phyloP scores from a whole-genome alignment of 352 stramenopile genomes.

The Globisporangium apiculatum region DNA sequence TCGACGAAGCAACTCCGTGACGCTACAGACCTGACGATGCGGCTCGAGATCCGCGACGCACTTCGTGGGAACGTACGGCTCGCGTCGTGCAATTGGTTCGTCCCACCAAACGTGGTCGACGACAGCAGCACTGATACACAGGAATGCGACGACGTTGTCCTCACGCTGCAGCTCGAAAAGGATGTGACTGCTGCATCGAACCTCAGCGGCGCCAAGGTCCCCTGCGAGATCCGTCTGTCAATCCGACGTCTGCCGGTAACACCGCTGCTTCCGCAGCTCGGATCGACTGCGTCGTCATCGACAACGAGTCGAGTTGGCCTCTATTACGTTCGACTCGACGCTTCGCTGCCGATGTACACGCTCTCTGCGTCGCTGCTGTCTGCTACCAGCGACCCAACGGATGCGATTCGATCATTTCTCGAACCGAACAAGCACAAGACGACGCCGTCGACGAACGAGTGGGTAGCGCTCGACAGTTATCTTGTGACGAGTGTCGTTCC shows the following conservation, averaged over 20 bases:
- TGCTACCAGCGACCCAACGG: background rate
- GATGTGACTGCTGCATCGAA: background rate
- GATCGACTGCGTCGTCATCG: background rate
- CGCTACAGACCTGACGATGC: slow-evolving; percentile 8
- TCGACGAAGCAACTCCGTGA: slow-evolving; percentile 1
- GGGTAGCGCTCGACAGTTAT: background rate
- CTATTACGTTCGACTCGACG: slow-evolving; percentile 4
- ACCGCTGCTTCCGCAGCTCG: background rate
- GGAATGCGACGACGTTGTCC: background rate
- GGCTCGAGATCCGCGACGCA: slow-evolving; percentile 16
- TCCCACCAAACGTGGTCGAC: slow-evolving; percentile 17
- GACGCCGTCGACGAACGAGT: background rate
- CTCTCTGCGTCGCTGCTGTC: background rate
- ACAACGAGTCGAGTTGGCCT: background rate
- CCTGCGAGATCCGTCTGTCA: slow-evolving; percentile 1
- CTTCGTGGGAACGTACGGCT: slow-evolving; percentile 12
- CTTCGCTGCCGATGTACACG: background rate
- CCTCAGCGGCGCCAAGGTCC: background rate
- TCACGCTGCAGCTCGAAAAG: slow-evolving; percentile 5
- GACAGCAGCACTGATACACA: background rate
- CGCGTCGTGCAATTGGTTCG: slow-evolving; percentile 23
- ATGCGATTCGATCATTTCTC: background rate
- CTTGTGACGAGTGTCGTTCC: background rate
- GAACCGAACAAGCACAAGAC: background rate
- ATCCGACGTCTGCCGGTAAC: background rate